Base-by-base conservation (phyloP, 108 stramenopile species). In the Phaeodactylum tricornutum region DNA sequence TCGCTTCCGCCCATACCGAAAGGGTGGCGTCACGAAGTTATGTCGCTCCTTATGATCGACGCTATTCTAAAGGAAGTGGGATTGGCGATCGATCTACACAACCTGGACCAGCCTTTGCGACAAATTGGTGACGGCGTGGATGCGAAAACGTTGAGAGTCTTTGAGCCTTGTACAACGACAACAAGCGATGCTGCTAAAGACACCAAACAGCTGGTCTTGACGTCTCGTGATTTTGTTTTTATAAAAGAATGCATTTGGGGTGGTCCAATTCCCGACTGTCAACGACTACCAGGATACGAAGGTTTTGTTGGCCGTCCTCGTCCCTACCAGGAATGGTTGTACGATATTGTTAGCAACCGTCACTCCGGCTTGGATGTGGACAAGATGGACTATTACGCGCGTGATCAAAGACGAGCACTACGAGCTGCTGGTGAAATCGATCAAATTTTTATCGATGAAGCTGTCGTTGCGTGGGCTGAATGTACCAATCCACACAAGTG, bases 311-410 rank as follows among this genome's bases (percentile, higher is more conserved):
- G 89, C 14, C 29, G 88, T 28, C 26, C 45, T 7, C 53, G 63
- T 21, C n/a, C 19, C 9, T 35, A 64, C 17, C 53, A 77, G 32
- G 92, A 85, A 48, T 94, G 87, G 63, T 52, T 96, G 6, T 96
- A 96, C 58, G 92, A 94, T 62, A 80, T 96, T 42, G 84, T 96
- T 20, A 68, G 72, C 38, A 96, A 96, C 70, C 55, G 81, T 12
- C 84, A 83, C 50, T 69, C 57, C 6, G 95, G 95, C 1, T 57
- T 94, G 5, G 95, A 96, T 52, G 93, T 93, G 12, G 95, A 96
- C 53, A 96, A 96, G 45, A 72, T 93, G 21, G 95, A 96, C 58
- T 96, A 96, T 59, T 91, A 86, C 51, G 81, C 84, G 17, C 55
- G 95, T 32, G 95, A 96, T 66, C 42, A 51, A 31, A 47, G 62